Conservation (phyloP, 2,329 filamentous ascomycete genomes). For the Monosporascus ibericus region DNA sequence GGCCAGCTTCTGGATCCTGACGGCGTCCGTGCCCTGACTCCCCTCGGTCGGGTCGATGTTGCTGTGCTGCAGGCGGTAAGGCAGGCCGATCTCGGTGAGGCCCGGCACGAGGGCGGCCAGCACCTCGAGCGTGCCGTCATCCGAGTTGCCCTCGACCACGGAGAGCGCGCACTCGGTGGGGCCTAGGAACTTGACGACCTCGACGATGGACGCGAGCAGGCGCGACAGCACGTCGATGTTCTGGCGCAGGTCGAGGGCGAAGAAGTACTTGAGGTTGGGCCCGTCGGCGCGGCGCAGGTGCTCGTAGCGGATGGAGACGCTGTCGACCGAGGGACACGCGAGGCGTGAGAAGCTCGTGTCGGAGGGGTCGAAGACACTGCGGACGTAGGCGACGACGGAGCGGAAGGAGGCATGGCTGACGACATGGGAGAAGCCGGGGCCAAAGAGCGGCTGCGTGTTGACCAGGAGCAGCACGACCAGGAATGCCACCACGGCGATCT, state of each 20-base stretch:
- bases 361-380: background rate
- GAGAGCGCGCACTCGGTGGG: constrained; percentile 44
- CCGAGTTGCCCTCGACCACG: constrained; percentile 50
- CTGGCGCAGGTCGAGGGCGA: constrained; percentile 48
- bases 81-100: constrained; percentile 30
- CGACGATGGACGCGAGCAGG: constrained; percentile 44
- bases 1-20: constrained; percentile 44
- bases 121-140: constrained; percentile 47
- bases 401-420: background rate
- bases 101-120: constrained; percentile 33
- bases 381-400: background rate
- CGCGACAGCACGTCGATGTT: constrained; percentile 38
- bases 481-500: background rate
- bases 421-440: background rate
- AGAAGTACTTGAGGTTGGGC: constrained; percentile 34
- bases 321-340: background rate
- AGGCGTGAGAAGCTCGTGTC: background rate
- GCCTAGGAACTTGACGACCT: constrained; percentile 43
- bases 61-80: constrained; percentile 37
- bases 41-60: constrained; percentile 32
- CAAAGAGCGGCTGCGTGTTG: background rate
- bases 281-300: background rate
- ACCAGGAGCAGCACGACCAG: background rate
- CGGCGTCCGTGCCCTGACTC: constrained; percentile 15
- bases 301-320: background rate